Base-by-base conservation (phyloP, 345 rosid species). In the Citrus maxima region DNA sequence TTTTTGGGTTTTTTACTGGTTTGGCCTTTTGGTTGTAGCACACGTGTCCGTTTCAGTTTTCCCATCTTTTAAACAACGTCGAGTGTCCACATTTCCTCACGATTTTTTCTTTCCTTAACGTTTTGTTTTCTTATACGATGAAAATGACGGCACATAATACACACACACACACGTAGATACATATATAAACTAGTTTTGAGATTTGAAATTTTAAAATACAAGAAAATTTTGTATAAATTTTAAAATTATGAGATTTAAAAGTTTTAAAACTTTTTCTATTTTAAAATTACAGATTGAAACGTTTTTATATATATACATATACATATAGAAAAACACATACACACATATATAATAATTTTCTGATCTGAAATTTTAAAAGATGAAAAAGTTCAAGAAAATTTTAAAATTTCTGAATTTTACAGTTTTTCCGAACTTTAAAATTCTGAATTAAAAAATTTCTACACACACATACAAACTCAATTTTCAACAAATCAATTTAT, bases 341-440 rank as follows among this genome's bases (percentile, higher is more conserved):
- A 34, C 0, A 35, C 1, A 35, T 6, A 35, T 35, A 35, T 35
- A 35, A 0, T 35, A 35, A 0, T 35, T 35, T 35, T 35, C 37
- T 35, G 1, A 35, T 5, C 1, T 35, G 0, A 35, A 35, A 35
- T 5, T 35, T 35, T 35, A 5, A 35, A 35, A 1, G 1, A 35
- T 0, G 1, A 0, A 35, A 35, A 35, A 34, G 1, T 0, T 34
- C 0, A 34, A 34, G 1, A 34, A 34, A 35, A 34, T 34, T 34
- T 34, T 34, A 34, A 34, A 34, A 34, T 0, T 0, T 34, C 0
- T 34, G 0, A 0, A 0, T 34, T 34, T 34, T 34, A 34, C 0
- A 5, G 0, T 34, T 34, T 34, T 34, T 1, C 0, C 1, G 1
- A 35, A 35, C 7, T 35, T 35, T 35, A 35, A 35, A 35, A 35